Conservation (phyloP, 768 basidiomycete species). For the Pleurotus cornucopiae region DNA sequence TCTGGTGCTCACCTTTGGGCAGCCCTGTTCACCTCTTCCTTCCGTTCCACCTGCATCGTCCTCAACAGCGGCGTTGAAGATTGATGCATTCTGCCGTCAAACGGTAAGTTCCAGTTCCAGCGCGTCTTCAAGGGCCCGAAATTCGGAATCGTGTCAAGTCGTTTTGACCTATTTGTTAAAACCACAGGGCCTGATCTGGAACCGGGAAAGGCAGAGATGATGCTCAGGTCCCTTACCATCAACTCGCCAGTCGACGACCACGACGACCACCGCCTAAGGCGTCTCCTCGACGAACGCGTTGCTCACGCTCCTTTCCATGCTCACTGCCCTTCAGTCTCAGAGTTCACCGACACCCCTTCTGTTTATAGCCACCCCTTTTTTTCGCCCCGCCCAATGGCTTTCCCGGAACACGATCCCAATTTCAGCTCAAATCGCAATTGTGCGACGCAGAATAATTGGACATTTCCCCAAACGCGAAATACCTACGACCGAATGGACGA, state of each 20-base stretch:
- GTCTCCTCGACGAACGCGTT: slow-evolving; percentile 50
- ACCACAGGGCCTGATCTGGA: slow-evolving; percentile 8
- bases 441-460: slow-evolving; percentile 15
- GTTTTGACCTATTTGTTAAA: slow-evolving; percentile 9
- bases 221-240: slow-evolving; percentile 19
- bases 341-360: slow-evolving; percentile 65
- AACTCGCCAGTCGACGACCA: slow-evolving; percentile 32
- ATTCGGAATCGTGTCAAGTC: slow-evolving; percentile 5
- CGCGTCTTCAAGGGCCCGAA: neutral
- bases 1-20: neutral
- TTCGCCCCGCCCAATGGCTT: slow-evolving; percentile 42
- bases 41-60: neutral
- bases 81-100: slow-evolving; percentile 4
- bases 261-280: slow-evolving; percentile 40
- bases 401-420: slow-evolving; percentile 17
- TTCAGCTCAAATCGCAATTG: slow-evolving; percentile 1
- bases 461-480: slow-evolving; percentile 17
- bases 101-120: neutral
- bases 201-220: slow-evolving; percentile 7
- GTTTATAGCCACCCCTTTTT: slow-evolving; percentile 60
- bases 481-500: slow-evolving; percentile 40
- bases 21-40: neutral
- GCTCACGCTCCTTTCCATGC: slow-evolving; percentile 43
- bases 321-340: slow-evolving; percentile 52
- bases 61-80: slow-evolving; percentile 4